Conservation (phyloP, 768 basidiomycete species). For the Mycena venus region DNA sequence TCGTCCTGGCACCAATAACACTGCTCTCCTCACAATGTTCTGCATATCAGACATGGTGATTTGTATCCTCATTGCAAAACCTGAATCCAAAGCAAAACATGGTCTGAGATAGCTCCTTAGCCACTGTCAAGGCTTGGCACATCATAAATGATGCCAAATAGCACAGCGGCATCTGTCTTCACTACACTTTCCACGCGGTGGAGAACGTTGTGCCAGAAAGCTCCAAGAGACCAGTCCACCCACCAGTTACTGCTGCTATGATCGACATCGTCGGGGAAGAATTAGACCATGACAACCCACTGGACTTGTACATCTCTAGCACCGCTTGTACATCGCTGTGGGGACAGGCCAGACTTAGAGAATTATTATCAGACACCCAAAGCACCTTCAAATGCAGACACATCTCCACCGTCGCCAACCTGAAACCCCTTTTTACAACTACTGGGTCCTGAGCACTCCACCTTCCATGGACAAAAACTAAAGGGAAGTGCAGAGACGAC, state of each 20-base stretch:
- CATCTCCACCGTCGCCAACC: background rate
- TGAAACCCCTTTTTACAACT: background rate
- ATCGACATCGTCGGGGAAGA: no score
- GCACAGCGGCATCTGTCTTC: background rate
- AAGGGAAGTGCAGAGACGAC: background rate
- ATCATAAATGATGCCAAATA: slow-evolving; percentile 18
- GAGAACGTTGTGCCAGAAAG: slow-evolving; percentile 21
- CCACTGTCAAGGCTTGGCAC: slow-evolving; percentile 34
- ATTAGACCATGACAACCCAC: no score
- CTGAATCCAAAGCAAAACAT: no score
- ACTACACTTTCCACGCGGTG: slow-evolving; percentile 11
- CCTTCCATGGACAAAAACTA: background rate
- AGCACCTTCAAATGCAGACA: background rate
- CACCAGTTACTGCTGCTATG: background rate
- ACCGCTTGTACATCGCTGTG: background rate
- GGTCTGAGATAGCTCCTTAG: background rate
- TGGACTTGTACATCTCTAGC: background rate
- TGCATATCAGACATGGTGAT: no score
- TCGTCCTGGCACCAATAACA: no score
- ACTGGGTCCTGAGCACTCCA: background rate
- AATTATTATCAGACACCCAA: background rate
- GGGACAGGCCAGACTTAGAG: background rate
- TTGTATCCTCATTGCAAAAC: no score
- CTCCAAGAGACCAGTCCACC: background rate
- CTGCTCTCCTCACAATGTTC: no score